These are phyloP conservation scores for Grosmannia penicillata DNA, from an alignment of 2,329 filamentous ascomycete species.

Conservation along the genomic window DNA sequence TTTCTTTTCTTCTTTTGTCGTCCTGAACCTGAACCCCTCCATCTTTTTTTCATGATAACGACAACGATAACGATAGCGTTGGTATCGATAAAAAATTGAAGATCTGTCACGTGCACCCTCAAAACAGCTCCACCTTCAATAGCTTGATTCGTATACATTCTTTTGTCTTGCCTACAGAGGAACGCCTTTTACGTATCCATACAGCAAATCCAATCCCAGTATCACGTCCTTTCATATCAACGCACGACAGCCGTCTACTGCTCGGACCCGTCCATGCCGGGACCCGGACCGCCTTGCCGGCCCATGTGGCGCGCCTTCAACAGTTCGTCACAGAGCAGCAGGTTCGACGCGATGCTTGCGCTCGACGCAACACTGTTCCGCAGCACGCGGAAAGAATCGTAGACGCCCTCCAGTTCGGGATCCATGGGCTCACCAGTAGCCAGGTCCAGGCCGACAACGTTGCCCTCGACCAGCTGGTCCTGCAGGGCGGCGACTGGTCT, in stretches of 20 bases:
- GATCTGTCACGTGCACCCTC: background rate
- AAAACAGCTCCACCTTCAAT: background rate
- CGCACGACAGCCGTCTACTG: no score
- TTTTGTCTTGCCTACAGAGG: conserved; percentile 3
- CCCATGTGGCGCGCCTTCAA: conserved; percentile 96
- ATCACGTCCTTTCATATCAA: no score
- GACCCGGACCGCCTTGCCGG: conserved; percentile 44
- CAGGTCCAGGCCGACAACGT: conserved; percentile 75
- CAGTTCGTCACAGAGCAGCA: conserved; percentile 91
- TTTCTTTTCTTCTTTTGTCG: background rate
- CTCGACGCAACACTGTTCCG: conserved; percentile 89
- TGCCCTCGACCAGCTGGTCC: conserved; percentile 73
- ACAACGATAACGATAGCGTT: background rate
- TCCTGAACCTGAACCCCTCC: background rate
- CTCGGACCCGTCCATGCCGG: conserved; percentile 47
- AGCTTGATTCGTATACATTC: conserved; percentile 4
- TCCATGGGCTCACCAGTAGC: conserved; percentile 88
- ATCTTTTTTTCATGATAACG: conserved; percentile 1
- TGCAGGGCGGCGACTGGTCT: conserved; percentile 64
- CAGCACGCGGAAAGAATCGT: conserved; percentile 89
- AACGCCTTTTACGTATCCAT: conserved; percentile 14
- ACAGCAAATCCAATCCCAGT: conserved; percentile 17
- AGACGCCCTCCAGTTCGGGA: conserved; percentile 80
- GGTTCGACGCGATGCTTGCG: conserved; percentile 86
- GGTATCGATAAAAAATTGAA: background rate